Percentiles rank a stretch among this genome's conserved stretches.
These are phyloP conservation scores for Penicillium frequentans DNA, from an alignment of 2,329 filamentous ascomycete genomes.

Conservation along the genomic window DNA sequence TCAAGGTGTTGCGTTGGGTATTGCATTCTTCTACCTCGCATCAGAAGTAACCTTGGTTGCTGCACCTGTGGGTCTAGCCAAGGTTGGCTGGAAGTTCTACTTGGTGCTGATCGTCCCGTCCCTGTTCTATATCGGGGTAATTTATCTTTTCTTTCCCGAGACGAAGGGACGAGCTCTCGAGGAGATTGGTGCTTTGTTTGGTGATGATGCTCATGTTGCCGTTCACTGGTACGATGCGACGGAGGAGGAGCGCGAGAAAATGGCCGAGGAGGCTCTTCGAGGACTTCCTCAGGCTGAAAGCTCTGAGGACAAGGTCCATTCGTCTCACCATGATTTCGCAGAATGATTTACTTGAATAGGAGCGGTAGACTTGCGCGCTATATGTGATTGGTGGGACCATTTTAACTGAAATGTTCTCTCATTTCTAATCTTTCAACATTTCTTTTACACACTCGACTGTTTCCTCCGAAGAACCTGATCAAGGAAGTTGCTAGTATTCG, in stretches of 20 bases:
- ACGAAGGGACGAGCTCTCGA: conserved; percentile 38
- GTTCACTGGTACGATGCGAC: conserved; percentile 9
- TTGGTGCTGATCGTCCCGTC: conserved; percentile 38
- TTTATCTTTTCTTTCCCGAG: conserved; percentile 39
- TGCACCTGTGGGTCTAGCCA: conserved; percentile 33
- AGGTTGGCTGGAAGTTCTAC: conserved; percentile 40
- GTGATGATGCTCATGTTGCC: conserved; percentile 23
- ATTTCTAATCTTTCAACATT: not conserved
- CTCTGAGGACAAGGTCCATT: not conserved
- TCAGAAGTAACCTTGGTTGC: conserved; percentile 37
- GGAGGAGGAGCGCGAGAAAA: conserved; percentile 6
- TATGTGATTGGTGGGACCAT: no score
- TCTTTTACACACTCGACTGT: not conserved
- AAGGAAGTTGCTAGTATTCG: not conserved
- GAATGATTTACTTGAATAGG: not conserved
- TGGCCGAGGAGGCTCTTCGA: not conserved
- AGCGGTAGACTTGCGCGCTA: no score
- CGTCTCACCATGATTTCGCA: not conserved
- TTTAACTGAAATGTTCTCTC: not conserved
- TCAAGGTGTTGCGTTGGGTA: conserved; percentile 39
- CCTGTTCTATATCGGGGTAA: conserved; percentile 29
- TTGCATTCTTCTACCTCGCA: conserved; percentile 35
- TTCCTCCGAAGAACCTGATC: not conserved
- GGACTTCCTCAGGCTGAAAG: not conserved
- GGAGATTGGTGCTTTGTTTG: conserved; percentile 39